Base-by-base conservation (phyloP, 2,329 filamentous ascomycete genomes). In the Monascus ruber region DNA sequence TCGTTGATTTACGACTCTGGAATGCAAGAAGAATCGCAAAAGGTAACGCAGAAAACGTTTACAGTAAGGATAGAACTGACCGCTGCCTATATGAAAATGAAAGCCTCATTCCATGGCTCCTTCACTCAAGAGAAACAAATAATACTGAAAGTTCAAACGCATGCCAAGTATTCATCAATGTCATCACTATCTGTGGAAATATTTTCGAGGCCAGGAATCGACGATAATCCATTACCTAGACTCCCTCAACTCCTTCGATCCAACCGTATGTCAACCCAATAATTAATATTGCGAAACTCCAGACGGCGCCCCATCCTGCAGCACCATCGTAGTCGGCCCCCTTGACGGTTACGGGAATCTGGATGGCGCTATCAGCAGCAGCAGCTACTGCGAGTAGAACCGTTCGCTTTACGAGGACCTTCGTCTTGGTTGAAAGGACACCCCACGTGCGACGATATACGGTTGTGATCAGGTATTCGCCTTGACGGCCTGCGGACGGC, bases 251-350 rank as follows among this genome's bases (percentile, higher is more conserved):
- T 5, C 52, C 59, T 42, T 63, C 60, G 35, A 65, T 56, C 63
- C 63, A 66, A 26, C 54, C 54, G 45, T 61, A 66, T 26, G 49
- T 43, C 32, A 47, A 41, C 4, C 59, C 61, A 26, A 52, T 51
- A 6, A 44, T 42, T 41, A 58, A 31, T 2, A 50, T 52, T 4
- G 58, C 83, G 24, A 71, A 51, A n/a, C 75, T 76, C 86, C 86
- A 95, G 29, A 89, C 69, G 24, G 68, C 68, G 2, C 83, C 79
- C 70, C 87, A 96, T 0, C 73, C 76, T 3, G 70, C 64, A 1
- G 87, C 85, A 7, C 88, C 89, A 1, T 68, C 50, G 4, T 75
- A 46, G 51, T 88, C 82, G 7, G 85, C 77, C 4, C 85, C 83
- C 34, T 76, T 69, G 17, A 95, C 65, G 0, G 78, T 82, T 39